Evolutionary conservation across 441 rosid genomes (phyloP).

Genomic region (Geranium incanum): DNA sequence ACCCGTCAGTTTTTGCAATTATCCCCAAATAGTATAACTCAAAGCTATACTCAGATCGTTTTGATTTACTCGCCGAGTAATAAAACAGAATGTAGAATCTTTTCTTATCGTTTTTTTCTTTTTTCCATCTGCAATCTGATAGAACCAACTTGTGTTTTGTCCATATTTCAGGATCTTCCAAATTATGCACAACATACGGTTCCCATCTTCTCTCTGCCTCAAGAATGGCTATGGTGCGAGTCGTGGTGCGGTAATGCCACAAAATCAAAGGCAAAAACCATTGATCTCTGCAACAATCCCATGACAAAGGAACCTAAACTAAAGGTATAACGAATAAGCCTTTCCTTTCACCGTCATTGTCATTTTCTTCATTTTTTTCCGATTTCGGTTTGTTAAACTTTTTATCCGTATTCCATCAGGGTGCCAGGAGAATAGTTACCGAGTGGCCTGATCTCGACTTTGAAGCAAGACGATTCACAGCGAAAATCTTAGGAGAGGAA

Average conservation of each 20-base stretch:
- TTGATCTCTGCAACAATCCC: constrained; percentile 98
- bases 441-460: constrained; percentile 81
- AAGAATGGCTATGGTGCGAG: constrained; percentile 99
- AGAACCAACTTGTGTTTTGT: not conserved
- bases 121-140: not conserved
- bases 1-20: too few relatives aligned
- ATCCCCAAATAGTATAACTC: too few relatives aligned
- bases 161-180: constrained; percentile 82
- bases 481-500: constrained; percentile 71
- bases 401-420: constrained; percentile 35
- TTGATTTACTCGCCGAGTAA: not conserved
- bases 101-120: not conserved
- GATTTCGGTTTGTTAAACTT: not conserved
- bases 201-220: constrained; percentile 87
- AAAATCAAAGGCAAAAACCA: constrained; percentile 83
- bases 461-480: constrained; percentile 70
- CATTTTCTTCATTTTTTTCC: not conserved
- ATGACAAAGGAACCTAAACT: constrained; percentile 99
- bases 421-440: constrained; percentile 80
- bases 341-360: not conserved
- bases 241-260: constrained; percentile 98
- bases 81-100: not conserved
- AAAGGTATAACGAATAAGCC: constrained; percentile 38
- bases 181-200: constrained; percentile 95
- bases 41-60: not conserved